A percentile compares a stretch with the other conserved stretches of the same genome.
These are phyloP conservation scores for Suhomyces panamericanus DNA, from an alignment of 1,139 yeast genomes.

Conservation along the genomic window DNA sequence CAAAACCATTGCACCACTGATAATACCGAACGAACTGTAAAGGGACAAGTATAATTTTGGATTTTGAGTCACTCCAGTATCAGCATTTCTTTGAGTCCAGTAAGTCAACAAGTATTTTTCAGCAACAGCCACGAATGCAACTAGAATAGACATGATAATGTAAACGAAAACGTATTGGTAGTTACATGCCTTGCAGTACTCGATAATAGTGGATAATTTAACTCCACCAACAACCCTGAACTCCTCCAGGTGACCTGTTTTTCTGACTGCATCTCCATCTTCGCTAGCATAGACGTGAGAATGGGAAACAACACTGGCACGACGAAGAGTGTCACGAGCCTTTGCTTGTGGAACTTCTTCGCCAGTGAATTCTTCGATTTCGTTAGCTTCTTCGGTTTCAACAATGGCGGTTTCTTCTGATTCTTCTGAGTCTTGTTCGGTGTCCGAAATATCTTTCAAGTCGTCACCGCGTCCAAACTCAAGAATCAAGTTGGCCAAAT, in stretches of 20 bases:
- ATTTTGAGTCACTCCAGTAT: conserved; percentile 21
- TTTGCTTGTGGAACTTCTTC: conserved; percentile 9
- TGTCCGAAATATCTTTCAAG: conserved; percentile 5
- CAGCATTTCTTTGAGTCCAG: conserved; percentile 30
- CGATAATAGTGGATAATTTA: conserved; percentile 24
- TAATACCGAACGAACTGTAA: conserved; percentile 24
- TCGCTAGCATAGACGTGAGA: conserved; percentile 24
- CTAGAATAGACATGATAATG: conserved; percentile 19
- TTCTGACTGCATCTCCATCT: conserved; percentile 20
- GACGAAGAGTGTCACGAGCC: conserved; percentile 13
- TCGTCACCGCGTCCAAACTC: conserved; percentile 68
- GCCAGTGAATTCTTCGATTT: conserved; percentile 15
- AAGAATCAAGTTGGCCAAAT: conserved; percentile 48
- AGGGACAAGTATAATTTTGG: conserved; percentile 22
- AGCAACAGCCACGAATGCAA: conserved; percentile 20
- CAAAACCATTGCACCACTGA: conserved; percentile 26
- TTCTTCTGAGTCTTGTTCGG: neutral
- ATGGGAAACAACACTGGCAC: conserved; percentile 25
- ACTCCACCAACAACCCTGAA: conserved; percentile 27
- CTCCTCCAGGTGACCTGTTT: conserved; percentile 25
- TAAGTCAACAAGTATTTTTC: conserved; percentile 27
- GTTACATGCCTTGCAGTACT: conserved; percentile 30
- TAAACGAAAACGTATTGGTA: conserved; percentile 25
- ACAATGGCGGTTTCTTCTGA: neutral
- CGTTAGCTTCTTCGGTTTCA: conserved; percentile 5